Base-by-base conservation (phyloP, 2,329 filamentous ascomycete species). In the Hypoxylon sp. region DNA sequence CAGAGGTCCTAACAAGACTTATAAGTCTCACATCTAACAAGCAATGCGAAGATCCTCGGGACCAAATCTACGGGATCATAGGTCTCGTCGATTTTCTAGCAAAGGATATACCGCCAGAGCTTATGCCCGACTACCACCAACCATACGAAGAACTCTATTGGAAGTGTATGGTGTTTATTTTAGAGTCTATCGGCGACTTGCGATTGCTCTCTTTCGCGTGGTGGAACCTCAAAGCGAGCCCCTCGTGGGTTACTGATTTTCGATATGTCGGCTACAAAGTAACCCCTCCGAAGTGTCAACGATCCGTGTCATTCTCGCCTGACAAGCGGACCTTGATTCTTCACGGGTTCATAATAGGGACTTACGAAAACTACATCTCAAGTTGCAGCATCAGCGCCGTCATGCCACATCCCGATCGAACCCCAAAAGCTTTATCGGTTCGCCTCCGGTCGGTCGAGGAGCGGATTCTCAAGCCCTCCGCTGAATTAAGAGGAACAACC, bases 241-340 rank as follows among this genome's bases (percentile, higher is more conserved):
- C 35, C 23, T 38, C 35, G 11, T 38, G 35, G 35, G 21, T 27
- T 16, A 15, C 35, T 6, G 21, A 38, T n/a, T 38, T 38, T 15
- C 35, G 35, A 27, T 19, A 38, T 20, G 6, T 38, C 12, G 15
- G 9, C n/a, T 20, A 4, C 29, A 8, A 9, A 8, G 29, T 5
- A 11, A 12, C 30, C 8, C 8, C 7, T 6, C 35, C 21, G 3
- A 26, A 16, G 26, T 27, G 23, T 19, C 36, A 12, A 16, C 9
- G 13, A 5, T 27, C 13, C 5, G 21, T 26, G 7, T 26, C 15
- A 3, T 17, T 40, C 7, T 40, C 36, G 4, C 9, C 21, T 9
- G 21, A 38, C 8, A 9, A 26, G 7, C 12, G 23, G 23, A 20
- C 11, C 7, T 13, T 20, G 13, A 11, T 12, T 17, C 8, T 29